phyloP scores from a whole-genome alignment of 2,329 filamentous ascomycete species.

The Aureobasidium sp. region DNA sequence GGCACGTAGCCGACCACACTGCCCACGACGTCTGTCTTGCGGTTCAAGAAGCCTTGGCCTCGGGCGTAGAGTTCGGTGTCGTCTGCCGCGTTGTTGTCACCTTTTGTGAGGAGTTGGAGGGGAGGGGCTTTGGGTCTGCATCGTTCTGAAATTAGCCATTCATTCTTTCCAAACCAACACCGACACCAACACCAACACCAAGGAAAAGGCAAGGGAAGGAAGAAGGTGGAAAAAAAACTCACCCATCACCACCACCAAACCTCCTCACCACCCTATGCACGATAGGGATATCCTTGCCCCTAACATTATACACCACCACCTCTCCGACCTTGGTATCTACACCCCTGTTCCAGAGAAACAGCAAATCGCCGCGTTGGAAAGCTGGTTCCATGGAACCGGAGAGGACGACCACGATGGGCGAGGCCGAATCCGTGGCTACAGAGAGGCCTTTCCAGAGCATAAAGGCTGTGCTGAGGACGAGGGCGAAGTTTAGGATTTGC shows the following conservation, averaged over 20 bases:
- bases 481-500: conserved; percentile 81
- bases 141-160: not conserved
- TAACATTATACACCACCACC: conserved; percentile 74
- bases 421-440: conserved; percentile 56
- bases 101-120: conserved; percentile 70
- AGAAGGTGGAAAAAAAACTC: conserved; percentile 13
- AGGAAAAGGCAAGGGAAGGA: not conserved
- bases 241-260: conserved; percentile 43
- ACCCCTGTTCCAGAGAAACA: conserved; percentile 67
- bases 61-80: conserved; percentile 85
- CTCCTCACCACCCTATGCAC: conserved; percentile 82
- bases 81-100: conserved; percentile 90
- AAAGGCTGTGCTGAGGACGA: conserved; percentile 83
- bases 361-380: conserved; percentile 67
- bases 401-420: conserved; percentile 72
- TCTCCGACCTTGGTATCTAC: conserved; percentile 59
- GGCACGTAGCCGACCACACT: conserved; percentile 88
- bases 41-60: conserved; percentile 77
- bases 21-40: conserved; percentile 76
- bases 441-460: conserved; percentile 89
- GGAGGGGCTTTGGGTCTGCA: not conserved
- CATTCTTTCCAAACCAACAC: too few relatives aligned
- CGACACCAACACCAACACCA: too few relatives aligned
- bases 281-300: conserved; percentile 93
- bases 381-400: conserved; percentile 79